A percentile compares a stretch with the other conserved stretches of the same genome.
Conservation (phyloP, 2,329 filamentous ascomycete genomes). For the Alternaria arborescens region DNA sequence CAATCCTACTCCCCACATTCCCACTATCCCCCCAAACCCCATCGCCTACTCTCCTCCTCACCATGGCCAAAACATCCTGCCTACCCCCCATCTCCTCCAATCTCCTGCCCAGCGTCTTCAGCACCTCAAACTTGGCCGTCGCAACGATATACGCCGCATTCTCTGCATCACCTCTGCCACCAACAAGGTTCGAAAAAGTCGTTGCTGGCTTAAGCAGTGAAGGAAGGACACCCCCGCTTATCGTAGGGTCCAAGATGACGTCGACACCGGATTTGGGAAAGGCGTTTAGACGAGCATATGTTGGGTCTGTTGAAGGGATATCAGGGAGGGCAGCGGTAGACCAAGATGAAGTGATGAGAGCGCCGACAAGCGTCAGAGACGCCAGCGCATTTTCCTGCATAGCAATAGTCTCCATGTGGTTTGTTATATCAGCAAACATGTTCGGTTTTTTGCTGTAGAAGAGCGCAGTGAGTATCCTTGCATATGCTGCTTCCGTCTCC, state of each 20-base stretch:
- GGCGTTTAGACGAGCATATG: constrained; percentile 50
- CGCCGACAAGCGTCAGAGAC: constrained; percentile 61
- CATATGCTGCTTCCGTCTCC: constrained; percentile 60
- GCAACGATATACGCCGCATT: constrained; percentile 66
- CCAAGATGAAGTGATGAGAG: constrained; percentile 66
- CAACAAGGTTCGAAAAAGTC: constrained; percentile 66
- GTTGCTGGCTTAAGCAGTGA: constrained; percentile 66
- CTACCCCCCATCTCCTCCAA: constrained; percentile 52
- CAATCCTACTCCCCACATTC: constrained; percentile 56
- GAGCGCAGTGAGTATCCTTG: constrained; percentile 63
- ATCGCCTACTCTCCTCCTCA: constrained; percentile 53
- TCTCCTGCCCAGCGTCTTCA: constrained; percentile 59
- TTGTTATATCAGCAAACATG: constrained; percentile 62
- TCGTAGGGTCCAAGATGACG: constrained; percentile 61
- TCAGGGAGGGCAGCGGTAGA: constrained; percentile 48
- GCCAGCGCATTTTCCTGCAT: constrained; percentile 66
- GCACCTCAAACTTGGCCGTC: constrained; percentile 64
- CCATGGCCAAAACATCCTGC: constrained; percentile 53
- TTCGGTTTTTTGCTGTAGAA: constrained; percentile 61
- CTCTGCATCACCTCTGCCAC: constrained; percentile 64
- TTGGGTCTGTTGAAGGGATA: constrained; percentile 60
- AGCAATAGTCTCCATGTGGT: constrained; percentile 64
- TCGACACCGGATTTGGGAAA: constrained; percentile 57
- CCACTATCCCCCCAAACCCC: constrained; percentile 54
- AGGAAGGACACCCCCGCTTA: constrained; percentile 61